Percentiles rank a stretch among this genome's conserved stretches.
These are phyloP conservation scores for Fusarium staphyleae DNA, from an alignment of 2,329 filamentous ascomycete species.

Conservation along the genomic window DNA sequence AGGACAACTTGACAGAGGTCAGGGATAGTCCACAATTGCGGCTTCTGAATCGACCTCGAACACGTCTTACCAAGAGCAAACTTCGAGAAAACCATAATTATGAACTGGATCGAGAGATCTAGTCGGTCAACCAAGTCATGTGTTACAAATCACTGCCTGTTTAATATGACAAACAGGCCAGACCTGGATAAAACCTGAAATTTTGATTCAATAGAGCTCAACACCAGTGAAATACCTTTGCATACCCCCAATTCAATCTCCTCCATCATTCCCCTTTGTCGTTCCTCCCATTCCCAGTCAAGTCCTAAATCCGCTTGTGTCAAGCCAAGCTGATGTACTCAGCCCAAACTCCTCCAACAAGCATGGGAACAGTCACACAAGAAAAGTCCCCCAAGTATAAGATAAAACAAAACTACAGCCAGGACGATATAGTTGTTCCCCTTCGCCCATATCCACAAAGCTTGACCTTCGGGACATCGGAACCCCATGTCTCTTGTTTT, in stretches of 20 bases:
- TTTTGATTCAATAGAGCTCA: constrained; percentile 31
- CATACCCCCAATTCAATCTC: constrained; percentile 29
- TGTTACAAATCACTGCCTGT: background rate
- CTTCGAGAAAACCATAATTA: too few relatives aligned
- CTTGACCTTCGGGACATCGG: background rate
- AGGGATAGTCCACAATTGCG: too few relatives aligned
- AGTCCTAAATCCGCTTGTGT: constrained; percentile 18
- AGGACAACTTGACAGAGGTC: too few relatives aligned
- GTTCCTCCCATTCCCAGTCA: constrained; percentile 23
- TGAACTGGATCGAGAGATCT: too few relatives aligned
- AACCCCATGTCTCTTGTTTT: constrained; percentile 5
- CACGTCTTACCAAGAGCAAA: too few relatives aligned
- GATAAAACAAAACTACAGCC: constrained; percentile 22
- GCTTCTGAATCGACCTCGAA: too few relatives aligned
- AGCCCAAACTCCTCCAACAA: constrained; percentile 26
- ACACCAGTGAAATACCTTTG: constrained; percentile 35
- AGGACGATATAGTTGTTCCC: constrained; percentile 14
- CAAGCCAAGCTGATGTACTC: constrained; percentile 23
- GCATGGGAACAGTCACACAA: constrained; percentile 21
- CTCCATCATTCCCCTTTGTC: constrained; percentile 9
- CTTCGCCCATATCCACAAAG: constrained; percentile 1
- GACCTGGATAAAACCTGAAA: constrained; percentile 21
- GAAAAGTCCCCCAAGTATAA: constrained; percentile 26
- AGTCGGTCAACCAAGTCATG: too few relatives aligned
- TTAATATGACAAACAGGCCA: constrained; percentile 4